These are phyloP conservation scores for Colletotrichum cordylinicola DNA, from an alignment of 2,329 filamentous ascomycete species.

Conservation along the genomic window DNA sequence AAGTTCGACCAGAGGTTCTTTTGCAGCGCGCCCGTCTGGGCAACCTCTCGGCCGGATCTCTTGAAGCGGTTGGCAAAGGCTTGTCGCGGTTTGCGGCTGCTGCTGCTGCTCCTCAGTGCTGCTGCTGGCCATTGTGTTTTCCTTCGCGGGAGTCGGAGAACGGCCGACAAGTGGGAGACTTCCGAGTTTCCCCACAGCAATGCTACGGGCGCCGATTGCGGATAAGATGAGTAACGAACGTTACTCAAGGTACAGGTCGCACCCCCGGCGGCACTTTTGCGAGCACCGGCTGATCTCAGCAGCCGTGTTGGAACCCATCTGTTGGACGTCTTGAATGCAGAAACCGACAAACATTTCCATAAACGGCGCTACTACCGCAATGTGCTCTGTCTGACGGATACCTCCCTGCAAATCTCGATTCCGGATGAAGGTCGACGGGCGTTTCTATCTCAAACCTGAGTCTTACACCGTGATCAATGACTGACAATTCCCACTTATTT, in stretches of 20 bases:
- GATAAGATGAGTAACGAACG: background rate
- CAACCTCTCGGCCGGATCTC: constrained; percentile 4
- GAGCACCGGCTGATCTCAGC: background rate
- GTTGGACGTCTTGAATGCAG: background rate
- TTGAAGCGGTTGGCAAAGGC: constrained; percentile 7
- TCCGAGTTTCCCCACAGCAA: background rate
- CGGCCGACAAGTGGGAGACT: background rate
- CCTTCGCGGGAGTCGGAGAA: background rate
- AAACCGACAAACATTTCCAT: background rate
- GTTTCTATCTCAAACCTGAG: background rate
- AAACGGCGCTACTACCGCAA: background rate
- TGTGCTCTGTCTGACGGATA: background rate
- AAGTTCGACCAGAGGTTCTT: constrained; percentile 2
- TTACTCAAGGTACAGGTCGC: background rate
- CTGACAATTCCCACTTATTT: background rate
- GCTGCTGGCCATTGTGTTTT: background rate
- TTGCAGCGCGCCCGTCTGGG: background rate
- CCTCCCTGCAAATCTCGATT: background rate
- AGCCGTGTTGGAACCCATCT: background rate
- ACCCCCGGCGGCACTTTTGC: background rate
- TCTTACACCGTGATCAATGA: background rate
- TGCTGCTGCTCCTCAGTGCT: background rate
- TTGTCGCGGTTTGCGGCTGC: background rate
- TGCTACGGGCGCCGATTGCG: background rate
- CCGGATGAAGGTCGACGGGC: background rate